Evolutionary conservation across 768 basidiomycete species (phyloP), one percentile per base, ranked within the genome.

Genomic region (Russula sp.): DNA sequence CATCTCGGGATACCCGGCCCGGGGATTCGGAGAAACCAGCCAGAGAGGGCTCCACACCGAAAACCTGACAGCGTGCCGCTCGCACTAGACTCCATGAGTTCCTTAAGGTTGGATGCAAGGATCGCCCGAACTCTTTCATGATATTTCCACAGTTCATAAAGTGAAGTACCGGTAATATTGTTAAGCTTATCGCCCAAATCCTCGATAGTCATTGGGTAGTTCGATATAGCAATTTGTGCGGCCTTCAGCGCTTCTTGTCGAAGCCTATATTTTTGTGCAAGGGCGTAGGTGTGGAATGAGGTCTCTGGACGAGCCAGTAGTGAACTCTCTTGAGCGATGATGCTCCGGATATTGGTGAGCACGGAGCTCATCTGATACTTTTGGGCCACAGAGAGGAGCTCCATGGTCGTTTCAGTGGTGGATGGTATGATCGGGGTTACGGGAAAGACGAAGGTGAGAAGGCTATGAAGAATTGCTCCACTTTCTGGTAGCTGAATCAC

Each of bases 141-240:
- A 57, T 61, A 57, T 34, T 57, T 45, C 43, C 56, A 47, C 20
- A 46, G 56, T 25, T 56, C 45, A 16, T 47, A 22, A 2, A 56
- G 34, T 14, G 20, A 35, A n/a, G 56, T n/a, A 9, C 43, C 56
- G 3, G 56, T 18, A 43, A 47, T 36, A 3, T 25, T 36, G 3
- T 56, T 22, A n/a, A 56, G 56, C 34, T 46, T 34, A 9, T 43
- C 32, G 14, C 32, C 32, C 45, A 56, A 22, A 56, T 25, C 5
- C 18, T 46, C 43, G 10, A 56, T 46, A 14, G 45, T 47, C 43
- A 56, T 56, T 3, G 56, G 29, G 29, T 29, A 36, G 34, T 13
- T 47, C 13, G 36, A 8, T 9, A n/a, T 36, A 2, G 43, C 25
- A 29, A 29, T 20, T 22, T 34, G 55, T 6, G 43, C 43, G 14